These are phyloP conservation scores for Trametes maxima DNA, from an alignment of 768 basidiomycete species.

Conservation along the genomic window DNA sequence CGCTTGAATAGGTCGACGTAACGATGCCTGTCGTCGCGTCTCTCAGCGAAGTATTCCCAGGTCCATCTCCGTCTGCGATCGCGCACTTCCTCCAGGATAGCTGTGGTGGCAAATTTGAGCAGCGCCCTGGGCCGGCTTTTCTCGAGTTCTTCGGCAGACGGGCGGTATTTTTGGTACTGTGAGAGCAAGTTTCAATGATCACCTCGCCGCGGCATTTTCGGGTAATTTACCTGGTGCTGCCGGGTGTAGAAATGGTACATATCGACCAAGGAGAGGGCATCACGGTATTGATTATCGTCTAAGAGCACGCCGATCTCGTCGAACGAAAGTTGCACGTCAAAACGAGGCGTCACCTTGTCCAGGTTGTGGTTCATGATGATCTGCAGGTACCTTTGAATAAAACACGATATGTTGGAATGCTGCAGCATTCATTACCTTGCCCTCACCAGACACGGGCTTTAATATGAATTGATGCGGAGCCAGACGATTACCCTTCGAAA, in stretches of 20 bases:
- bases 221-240: slow-evolving; percentile 63
- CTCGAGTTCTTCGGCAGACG: slow-evolving; percentile 59
- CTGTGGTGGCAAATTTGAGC: slow-evolving; percentile 74
- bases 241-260: slow-evolving; percentile 96
- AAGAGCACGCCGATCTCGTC: slow-evolving; percentile 91
- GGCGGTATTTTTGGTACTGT: slow-evolving; percentile 85
- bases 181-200: neutral
- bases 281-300: slow-evolving; percentile 93
- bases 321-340: slow-evolving; percentile 86
- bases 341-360: slow-evolving; percentile 74
- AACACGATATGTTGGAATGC: neutral
- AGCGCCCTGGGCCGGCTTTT: slow-evolving; percentile 67
- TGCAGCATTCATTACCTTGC: slow-evolving; percentile 57
- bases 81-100: slow-evolving; percentile 81
- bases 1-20: slow-evolving; percentile 88
- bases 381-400: slow-evolving; percentile 40
- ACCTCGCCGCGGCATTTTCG: neutral
- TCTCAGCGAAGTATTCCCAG: slow-evolving; percentile 87
- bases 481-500: slow-evolving; percentile 48
- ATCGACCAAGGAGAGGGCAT: slow-evolving; percentile 89
- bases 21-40: slow-evolving; percentile 81
- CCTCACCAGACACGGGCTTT: slow-evolving; percentile 94
- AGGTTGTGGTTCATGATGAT: slow-evolving; percentile 81
- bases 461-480: slow-evolving; percentile 89
- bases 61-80: slow-evolving; percentile 87